Base-by-base conservation (phyloP, 176 grass and related monocot genomes). In the Aegilops bicornis region DNA sequence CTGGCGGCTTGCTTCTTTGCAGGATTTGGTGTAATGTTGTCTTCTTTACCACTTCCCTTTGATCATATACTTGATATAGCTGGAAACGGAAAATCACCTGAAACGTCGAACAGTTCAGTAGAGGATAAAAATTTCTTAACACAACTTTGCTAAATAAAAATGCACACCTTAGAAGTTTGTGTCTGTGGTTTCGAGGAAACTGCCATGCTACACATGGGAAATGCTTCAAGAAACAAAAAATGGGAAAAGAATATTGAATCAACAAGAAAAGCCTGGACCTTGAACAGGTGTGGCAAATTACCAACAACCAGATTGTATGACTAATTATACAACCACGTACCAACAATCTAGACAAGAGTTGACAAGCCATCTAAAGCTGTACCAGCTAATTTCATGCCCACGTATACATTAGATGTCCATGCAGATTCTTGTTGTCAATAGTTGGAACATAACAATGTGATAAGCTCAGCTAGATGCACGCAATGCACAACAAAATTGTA, bases 401-500 rank as follows among this genome's bases (percentile, higher is more conserved):
- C 40, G 15, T 25, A 24, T 45, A 47, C 25, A n/a, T 71, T 71
- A 73, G 42, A 23, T 20, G 31, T 31, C 64, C 8, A 39, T 45
- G 39, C 45, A 52, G 60, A 66, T 82, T 88, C 79, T 77, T 83
- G 60, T 32, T 42, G 59, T 43, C 43, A 88, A 66, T 77, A 56
- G 25, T 75, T 67, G 79, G 23, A 74, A 40, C 79, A 83, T 83
- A 39, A 52, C 24, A 69, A 43, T 79, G 75, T 59, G 73, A 42
- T 77, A 52, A 12, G 63, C 10, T 85, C 74, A 40, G 22, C 64
- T 13, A 10, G 43, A 58, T 37, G 64, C 37, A 19, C 22, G 6
- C 9, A 63, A 24, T 48, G 56, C 54, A 64, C 59, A 54, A 65
- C 73, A 62, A 64, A 81, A 72, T 16, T 68, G 33, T 35, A 73